Evolutionary conservation across 192 early-diverging fungal genomes (phyloP), one percentile per base, ranked within the genome.

Genomic region (Umbelopsis sp.): DNA sequence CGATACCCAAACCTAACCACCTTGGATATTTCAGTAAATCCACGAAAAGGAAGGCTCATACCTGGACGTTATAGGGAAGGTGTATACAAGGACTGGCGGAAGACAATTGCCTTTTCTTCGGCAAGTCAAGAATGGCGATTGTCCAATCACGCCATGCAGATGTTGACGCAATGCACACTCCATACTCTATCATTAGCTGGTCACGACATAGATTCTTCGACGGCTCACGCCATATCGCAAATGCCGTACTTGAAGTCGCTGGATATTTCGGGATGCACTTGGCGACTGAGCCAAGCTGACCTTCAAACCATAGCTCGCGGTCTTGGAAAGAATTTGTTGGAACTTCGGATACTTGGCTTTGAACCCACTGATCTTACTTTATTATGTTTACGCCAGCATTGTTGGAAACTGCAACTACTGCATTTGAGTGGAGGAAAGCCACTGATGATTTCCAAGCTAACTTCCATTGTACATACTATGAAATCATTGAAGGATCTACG

Each of bases 361-460:
- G 76, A 78, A 17, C 68, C 70, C 24, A 47, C 71, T 29, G 68
- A 53, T 20, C 36, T 78, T 9, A 71, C 71, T 5, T 29, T 73
- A 45, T 45, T 73, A n/a, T 69, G 68, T 12, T 47, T 78, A 25
- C 59, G 44, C 34, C 71, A 54, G 76, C 70, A 62, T 34, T 43
- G 68, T 50, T n/a, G 41, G 20, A 62, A 56, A 10, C 25, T 78
- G 25, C 9, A 70, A 38, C 67, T 66, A n/a, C 68, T 78, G 20
- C 76, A 78, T 70, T n/a, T 78, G 6, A 70, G 68, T 29, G 73
- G 76, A 25, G 69, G 47, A 29, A 69, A 73, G 31, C 71, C 71
- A 9, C 17, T 22, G 5, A 52, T 65, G 34, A 22, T 78, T 20
- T 49, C 54, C 12, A 50, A 56, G 31, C 38, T 78, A 26, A 53